Evolutionary conservation across 495 filamentous ascomycete genomes (phyloP).

Genomic region (Articulospora tetracladia): DNA sequence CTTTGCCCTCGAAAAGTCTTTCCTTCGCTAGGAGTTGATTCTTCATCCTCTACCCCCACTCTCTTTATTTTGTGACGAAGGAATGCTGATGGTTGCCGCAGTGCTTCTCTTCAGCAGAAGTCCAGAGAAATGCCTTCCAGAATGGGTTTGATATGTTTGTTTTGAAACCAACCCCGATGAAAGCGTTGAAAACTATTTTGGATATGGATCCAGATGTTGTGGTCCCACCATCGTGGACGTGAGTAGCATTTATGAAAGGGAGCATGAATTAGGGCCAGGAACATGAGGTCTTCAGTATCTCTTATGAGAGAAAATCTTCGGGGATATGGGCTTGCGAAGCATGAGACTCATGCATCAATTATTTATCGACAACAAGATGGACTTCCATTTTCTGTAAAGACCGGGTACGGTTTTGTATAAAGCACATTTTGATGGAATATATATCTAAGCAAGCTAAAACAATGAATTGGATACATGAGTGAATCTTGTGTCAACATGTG

Average conservation of each 20-base stretch:
- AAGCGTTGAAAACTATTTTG: conserved; percentile 14
- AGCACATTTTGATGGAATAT: too few species aligned
- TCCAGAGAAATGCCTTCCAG: conserved; percentile 55
- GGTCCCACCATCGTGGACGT: background rate
- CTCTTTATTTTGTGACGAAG: background rate
- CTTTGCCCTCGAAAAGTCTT: too few species aligned
- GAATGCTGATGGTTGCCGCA: background rate
- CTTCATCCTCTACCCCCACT: background rate
- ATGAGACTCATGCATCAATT: too few species aligned
- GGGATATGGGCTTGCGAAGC: too few species aligned
- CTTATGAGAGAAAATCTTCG: too few species aligned
- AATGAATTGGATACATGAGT: background rate
- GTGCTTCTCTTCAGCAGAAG: conserved; percentile 56
- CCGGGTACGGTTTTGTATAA: too few species aligned
- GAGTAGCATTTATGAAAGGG: background rate
- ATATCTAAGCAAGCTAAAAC: too few species aligned
- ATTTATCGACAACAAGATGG: too few species aligned
- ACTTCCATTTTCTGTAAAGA: too few species aligned
- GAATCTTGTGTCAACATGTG: background rate
- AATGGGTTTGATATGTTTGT: conserved; percentile 64
- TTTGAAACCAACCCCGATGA: conserved; percentile 57
- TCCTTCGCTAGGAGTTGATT: too few species aligned
- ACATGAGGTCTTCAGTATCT: too few species aligned
- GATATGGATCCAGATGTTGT: conserved; percentile 10
- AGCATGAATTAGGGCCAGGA: background rate